Evolutionary conservation across 495 filamentous ascomycete species (phyloP).

Genomic region (Tricharina praecox): DNA sequence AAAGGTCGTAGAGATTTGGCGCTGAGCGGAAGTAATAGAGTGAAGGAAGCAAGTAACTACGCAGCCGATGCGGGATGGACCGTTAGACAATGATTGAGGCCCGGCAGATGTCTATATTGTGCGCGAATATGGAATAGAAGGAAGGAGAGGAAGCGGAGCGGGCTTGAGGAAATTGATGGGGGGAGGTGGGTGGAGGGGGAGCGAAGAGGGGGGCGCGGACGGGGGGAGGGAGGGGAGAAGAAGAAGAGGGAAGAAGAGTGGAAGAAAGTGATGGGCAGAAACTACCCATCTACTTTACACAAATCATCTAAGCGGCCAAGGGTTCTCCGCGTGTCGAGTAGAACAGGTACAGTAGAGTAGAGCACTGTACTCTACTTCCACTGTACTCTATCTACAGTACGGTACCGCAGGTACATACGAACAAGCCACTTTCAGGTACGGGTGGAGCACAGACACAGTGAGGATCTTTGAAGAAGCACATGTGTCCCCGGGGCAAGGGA

Average conservation of each 20-base stretch:
- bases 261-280: constrained; percentile 1
- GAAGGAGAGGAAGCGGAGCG: neutral
- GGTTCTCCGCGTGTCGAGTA: too few species aligned
- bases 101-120: neutral
- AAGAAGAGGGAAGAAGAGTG: neutral
- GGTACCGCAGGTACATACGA: too few species aligned
- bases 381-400: too few species aligned
- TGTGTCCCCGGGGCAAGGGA: neutral
- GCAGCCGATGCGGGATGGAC: too few species aligned
- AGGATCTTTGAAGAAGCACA: neutral
- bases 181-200: too few species aligned
- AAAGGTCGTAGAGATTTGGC: constrained; percentile 2
- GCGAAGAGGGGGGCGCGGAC: too few species aligned
- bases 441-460: neutral
- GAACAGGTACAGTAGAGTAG: too few species aligned
- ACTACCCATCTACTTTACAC: too few species aligned
- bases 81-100: too few species aligned
- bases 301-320: neutral
- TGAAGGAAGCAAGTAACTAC: neutral
- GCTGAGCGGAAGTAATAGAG: neutral
- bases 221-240: too few species aligned
- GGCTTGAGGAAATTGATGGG: neutral
- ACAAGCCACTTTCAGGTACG: too few species aligned
- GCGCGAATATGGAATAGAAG: neutral
- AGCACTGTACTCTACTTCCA: too few species aligned